Conservation (phyloP, 495 filamentous ascomycete species). For the Penicillium silybi region DNA sequence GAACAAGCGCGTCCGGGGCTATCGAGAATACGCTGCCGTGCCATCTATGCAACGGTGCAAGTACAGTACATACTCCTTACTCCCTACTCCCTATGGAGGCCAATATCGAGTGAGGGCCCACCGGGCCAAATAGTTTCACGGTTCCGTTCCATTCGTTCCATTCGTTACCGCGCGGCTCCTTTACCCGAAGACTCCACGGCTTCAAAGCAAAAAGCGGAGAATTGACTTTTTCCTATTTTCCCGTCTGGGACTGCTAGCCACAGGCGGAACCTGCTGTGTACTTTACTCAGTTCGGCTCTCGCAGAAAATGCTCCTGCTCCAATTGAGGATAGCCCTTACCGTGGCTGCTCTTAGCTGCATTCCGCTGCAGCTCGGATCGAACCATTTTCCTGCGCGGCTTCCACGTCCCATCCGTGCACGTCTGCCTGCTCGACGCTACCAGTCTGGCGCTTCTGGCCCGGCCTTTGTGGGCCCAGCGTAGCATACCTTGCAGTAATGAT, state of each 20-base stretch:
- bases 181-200: conserved; percentile 18
- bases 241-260: background rate
- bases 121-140: background rate
- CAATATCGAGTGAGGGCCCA: background rate
- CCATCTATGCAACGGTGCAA: background rate
- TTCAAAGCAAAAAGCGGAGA: conserved; percentile 16
- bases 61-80: too few relatives aligned
- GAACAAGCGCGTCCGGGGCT: too few relatives aligned
- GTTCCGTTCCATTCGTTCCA: conserved; percentile 1
- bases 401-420: background rate
- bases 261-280: background rate
- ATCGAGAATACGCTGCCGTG: too few relatives aligned
- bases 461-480: background rate
- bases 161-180: conserved; percentile 25
- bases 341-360: background rate
- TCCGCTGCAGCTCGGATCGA: background rate
- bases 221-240: conserved; percentile 10
- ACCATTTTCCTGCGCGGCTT: background rate
- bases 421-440: background rate
- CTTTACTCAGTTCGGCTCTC: background rate
- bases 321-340: background rate
- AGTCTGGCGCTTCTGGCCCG: background rate
- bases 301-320: background rate
- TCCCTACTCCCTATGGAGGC: too few relatives aligned
- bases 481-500: background rate